Evolutionary conservation across 768 basidiomycete species (phyloP).

Genomic region (Collybiopsis confluens): DNA sequence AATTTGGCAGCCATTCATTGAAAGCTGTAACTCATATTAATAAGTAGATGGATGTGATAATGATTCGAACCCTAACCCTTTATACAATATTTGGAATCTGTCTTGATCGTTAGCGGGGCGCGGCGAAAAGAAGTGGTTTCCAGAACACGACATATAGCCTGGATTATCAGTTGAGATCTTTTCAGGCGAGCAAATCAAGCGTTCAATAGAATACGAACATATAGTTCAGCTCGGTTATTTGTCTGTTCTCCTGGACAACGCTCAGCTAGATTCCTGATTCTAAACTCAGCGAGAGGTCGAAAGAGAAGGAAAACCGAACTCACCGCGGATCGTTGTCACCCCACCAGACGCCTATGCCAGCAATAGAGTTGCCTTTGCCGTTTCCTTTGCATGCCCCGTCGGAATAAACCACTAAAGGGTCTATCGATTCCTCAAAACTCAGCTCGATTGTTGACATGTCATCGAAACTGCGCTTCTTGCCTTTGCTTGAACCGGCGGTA

Average conservation of each 20-base stretch:
- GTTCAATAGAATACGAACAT: slow-evolving; percentile 42
- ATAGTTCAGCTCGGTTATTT: slow-evolving; percentile 85
- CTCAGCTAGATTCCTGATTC: slow-evolving; percentile 73
- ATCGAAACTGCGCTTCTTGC: slow-evolving; percentile 26
- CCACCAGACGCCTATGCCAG: slow-evolving; percentile 93
- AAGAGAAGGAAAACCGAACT: not conserved
- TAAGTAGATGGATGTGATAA: not conserved
- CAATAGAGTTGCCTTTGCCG: slow-evolving; percentile 59
- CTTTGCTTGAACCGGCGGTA: slow-evolving; percentile 13
- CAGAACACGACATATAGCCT: slow-evolving; percentile 84
- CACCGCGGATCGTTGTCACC: slow-evolving; percentile 44
- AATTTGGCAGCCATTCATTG: slow-evolving; percentile 61
- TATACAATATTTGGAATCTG: slow-evolving; percentile 84
- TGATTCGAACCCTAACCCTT: slow-evolving; percentile 45
- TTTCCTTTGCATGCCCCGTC: slow-evolving; percentile 90
- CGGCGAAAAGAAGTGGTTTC: slow-evolving; percentile 61
- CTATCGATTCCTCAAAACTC: not conserved
- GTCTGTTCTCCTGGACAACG: slow-evolving; percentile 81
- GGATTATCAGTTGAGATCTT: slow-evolving; percentile 6
- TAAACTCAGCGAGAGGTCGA: not conserved
- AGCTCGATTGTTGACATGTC: not conserved
- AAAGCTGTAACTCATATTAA: slow-evolving; percentile 47
- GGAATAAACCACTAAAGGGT: slow-evolving; percentile 57
- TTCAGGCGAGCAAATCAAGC: not conserved
- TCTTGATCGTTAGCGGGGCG: slow-evolving; percentile 66